Conservation (phyloP, 1,284 basidiomycete species). For the Prillingera fragicola region DNA sequence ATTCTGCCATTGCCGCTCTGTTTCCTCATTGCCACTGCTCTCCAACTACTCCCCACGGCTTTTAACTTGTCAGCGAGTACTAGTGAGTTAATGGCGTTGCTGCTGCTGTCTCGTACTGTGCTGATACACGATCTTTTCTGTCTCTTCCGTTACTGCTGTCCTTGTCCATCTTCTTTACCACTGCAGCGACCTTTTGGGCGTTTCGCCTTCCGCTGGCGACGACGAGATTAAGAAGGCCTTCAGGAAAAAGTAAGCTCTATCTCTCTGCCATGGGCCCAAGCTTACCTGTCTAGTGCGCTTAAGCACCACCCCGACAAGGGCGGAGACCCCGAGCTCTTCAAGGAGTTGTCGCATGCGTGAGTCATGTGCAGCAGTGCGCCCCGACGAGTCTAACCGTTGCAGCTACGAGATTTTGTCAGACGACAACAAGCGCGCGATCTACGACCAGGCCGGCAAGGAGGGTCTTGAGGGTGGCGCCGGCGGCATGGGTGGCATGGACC, state of each 20-base stretch:
- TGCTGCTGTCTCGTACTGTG: too few relatives aligned
- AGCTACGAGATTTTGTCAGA: conserved; percentile 95
- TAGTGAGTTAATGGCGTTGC: conserved; percentile 50
- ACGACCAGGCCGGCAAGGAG: conserved; percentile 91
- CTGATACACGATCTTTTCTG: conserved; percentile 3
- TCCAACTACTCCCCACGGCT: too few relatives aligned
- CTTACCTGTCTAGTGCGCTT: conserved; percentile 61
- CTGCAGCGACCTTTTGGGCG: conserved; percentile 67
- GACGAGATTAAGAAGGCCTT: conserved; percentile 89
- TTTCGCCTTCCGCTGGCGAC: conserved; percentile 68
- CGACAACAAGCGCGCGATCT: conserved; percentile 72
- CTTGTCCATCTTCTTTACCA: not conserved
- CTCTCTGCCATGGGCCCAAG: conserved; percentile 3
- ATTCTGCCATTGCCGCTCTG: not conserved
- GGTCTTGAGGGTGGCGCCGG: conserved; percentile 85
- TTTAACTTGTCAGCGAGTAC: conserved; percentile 62
- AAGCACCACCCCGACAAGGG: conserved; percentile 93
- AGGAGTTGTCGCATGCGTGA: conserved; percentile 93
- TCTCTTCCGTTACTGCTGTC: not conserved
- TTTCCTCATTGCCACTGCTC: not conserved
- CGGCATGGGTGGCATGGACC: conserved; percentile 82
- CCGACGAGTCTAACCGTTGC: not conserved
- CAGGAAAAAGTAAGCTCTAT: conserved; percentile 68
- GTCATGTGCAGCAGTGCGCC: conserved; percentile 46
- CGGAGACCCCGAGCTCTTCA: conserved; percentile 94